phyloP scores from a whole-genome alignment of 441 rosid genomes.

The Gossypium davidsonii region DNA sequence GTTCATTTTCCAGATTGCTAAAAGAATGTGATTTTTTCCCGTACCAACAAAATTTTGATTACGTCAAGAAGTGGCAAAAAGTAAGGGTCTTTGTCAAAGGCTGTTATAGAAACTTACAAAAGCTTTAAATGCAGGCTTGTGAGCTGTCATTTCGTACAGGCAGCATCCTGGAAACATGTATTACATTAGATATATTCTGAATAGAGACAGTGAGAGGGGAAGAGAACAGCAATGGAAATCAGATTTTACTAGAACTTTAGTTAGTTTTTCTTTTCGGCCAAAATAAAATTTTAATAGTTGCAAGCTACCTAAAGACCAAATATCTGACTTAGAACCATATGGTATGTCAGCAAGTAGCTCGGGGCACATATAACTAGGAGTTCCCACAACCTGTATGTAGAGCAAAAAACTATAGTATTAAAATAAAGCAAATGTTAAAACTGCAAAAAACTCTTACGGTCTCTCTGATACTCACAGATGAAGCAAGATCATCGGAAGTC shows the following conservation, averaged over 20 bases:
- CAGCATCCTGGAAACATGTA: slow-evolving; percentile 56
- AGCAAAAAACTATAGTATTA: neutral
- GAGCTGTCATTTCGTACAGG: slow-evolving; percentile 65
- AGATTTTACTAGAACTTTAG: neutral
- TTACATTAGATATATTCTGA: slow-evolving; percentile 10
- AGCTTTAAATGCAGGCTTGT: slow-evolving; percentile 68
- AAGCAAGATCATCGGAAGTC: slow-evolving; percentile 64
- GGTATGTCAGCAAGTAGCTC: slow-evolving; percentile 83
- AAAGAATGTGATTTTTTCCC: neutral
- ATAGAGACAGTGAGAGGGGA: neutral
- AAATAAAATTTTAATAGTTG: neutral
- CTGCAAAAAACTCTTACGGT: neutral
- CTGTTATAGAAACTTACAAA: slow-evolving; percentile 39
- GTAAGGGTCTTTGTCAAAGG: neutral
- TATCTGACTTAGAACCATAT: slow-evolving; percentile 73
- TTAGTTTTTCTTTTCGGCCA: too few species aligned
- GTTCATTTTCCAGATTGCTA: neutral
- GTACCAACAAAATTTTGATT: neutral
- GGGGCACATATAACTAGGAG: slow-evolving; percentile 82
- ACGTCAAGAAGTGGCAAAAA: neutral
- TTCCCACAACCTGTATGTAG: slow-evolving; percentile 54
- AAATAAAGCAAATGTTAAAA: neutral
- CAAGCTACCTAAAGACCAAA: slow-evolving; percentile 63
- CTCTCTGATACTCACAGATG: slow-evolving; percentile 43
- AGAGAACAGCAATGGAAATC: neutral